Percentiles rank a stretch among this genome's conserved stretches.
Evolutionary conservation across 768 basidiomycete species (phyloP).

Genomic region (Cystobasidium ongulense): DNA sequence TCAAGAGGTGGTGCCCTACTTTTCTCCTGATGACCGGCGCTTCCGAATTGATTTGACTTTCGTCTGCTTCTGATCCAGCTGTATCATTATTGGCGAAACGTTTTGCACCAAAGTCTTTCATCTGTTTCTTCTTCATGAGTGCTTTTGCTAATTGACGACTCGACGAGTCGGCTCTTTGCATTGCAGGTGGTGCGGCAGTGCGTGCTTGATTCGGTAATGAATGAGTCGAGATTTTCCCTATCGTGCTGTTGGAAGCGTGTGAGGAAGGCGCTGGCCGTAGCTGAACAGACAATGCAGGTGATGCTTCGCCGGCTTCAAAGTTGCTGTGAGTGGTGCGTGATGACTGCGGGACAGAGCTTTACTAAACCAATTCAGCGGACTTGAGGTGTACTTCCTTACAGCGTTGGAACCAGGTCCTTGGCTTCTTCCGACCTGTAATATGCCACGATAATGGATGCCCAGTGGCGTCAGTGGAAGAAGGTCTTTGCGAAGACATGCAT

Average conservation of each 20-base stretch:
- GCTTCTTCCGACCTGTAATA: conserved; percentile 7
- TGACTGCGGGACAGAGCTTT: too few relatives aligned
- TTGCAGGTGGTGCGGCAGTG: neutral
- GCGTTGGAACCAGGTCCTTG: conserved; percentile 1
- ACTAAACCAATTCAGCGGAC: too few relatives aligned
- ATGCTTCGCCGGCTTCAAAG: neutral
- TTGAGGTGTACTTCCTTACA: too few relatives aligned
- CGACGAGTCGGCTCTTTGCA: conserved; percentile 8
- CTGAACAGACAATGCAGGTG: neutral
- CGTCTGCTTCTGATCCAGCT: conserved; percentile 25
- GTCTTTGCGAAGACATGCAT: neutral
- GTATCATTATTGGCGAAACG: conserved; percentile 18
- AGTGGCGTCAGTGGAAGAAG: neutral
- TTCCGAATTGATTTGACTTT: conserved; percentile 27
- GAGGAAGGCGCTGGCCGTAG: conserved; percentile 14
- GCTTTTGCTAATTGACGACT: neutral
- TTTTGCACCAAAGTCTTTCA: neutral
- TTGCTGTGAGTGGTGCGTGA: neutral
- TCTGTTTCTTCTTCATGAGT: conserved; percentile 13
- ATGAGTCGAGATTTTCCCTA: neutral
- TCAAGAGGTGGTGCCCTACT: neutral
- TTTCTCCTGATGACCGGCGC: conserved; percentile 11
- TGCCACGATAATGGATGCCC: neutral
- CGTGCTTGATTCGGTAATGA: neutral
- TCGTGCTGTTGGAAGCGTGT: conserved; percentile 19